Percentiles rank a stretch among this genome's conserved stretches.
phyloP scores from a whole-genome alignment of 2,329 filamentous ascomycete genomes.

The Monilinia fructigena region DNA sequence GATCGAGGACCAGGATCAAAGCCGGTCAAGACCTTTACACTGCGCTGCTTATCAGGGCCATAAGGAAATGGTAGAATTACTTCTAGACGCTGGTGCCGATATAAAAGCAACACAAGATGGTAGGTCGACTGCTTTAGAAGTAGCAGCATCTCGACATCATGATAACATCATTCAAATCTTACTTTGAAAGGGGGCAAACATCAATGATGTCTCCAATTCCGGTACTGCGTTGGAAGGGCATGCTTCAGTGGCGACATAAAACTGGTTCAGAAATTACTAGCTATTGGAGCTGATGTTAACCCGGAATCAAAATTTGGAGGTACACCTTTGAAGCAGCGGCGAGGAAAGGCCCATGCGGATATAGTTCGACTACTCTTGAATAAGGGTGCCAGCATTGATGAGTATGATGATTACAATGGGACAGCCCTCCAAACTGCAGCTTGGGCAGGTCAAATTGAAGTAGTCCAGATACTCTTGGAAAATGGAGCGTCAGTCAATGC shows the following conservation, averaged over 20 bases:
- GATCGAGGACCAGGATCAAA: conserved; percentile 14
- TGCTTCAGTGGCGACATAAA: neutral
- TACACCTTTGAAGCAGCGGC: no score
- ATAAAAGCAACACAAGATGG: conserved; percentile 19
- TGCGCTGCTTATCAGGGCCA: conserved; percentile 25
- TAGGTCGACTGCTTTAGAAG: conserved; percentile 15
- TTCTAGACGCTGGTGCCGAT: conserved; percentile 27
- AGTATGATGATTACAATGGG: no score
- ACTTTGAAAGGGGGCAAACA: conserved; percentile 36
- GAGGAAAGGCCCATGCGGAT: no score
- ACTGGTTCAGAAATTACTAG: conserved; percentile 19
- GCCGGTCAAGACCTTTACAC: conserved; percentile 5
- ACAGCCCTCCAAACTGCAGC: no score
- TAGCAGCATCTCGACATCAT: conserved; percentile 28
- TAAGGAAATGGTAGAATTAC: conserved; percentile 23
- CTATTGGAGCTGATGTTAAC: conserved; percentile 19
- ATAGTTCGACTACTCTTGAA: no score
- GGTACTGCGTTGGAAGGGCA: conserved; percentile 23
- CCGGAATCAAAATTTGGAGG: no score
- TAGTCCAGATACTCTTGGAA: no score
- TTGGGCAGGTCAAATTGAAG: no score
- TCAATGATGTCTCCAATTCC: conserved; percentile 22
- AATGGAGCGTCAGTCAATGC: no score
- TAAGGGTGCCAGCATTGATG: no score
- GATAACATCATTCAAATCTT: conserved; percentile 38